Evolutionary conservation across 2,329 filamentous ascomycete genomes (phyloP).

Genomic region (Fusarium sp.): DNA sequence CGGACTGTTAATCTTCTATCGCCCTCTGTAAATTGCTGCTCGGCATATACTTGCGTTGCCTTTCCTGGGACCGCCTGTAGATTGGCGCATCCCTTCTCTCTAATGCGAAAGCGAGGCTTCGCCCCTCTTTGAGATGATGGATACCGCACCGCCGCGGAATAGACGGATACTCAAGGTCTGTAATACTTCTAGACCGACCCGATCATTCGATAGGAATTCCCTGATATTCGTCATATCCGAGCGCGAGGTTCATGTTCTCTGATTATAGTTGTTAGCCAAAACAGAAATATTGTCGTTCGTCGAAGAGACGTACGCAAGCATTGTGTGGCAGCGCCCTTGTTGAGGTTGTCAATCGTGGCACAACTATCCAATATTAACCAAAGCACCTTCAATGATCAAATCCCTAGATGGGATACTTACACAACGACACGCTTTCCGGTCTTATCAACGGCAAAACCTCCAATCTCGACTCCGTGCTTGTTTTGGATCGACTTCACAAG

Average conservation of each 20-base stretch:
- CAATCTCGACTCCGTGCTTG: conserved; percentile 92
- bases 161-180: neutral
- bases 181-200: neutral
- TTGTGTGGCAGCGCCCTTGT: neutral
- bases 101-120: neutral
- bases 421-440: conserved; percentile 93
- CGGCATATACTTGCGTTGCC: neutral
- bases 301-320: neutral
- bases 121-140: neutral
- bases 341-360: neutral
- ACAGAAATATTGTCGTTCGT: neutral
- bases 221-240: conserved; percentile 89
- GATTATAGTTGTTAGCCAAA: conserved; percentile 65
- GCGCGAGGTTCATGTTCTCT: conserved; percentile 95
- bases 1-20: neutral
- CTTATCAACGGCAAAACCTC: conserved; percentile 91
- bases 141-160: neutral
- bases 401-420: neutral
- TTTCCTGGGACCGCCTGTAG: neutral
- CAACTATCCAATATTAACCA: neutral
- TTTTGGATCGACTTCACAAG: conserved; percentile 79
- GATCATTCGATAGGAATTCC: conserved; percentile 71
- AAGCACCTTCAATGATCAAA: neutral
- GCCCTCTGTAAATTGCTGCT: neutral
- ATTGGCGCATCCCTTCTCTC: neutral